Conservation (phyloP, 176 grass and related monocot genomes). For the Carex pumila region DNA sequence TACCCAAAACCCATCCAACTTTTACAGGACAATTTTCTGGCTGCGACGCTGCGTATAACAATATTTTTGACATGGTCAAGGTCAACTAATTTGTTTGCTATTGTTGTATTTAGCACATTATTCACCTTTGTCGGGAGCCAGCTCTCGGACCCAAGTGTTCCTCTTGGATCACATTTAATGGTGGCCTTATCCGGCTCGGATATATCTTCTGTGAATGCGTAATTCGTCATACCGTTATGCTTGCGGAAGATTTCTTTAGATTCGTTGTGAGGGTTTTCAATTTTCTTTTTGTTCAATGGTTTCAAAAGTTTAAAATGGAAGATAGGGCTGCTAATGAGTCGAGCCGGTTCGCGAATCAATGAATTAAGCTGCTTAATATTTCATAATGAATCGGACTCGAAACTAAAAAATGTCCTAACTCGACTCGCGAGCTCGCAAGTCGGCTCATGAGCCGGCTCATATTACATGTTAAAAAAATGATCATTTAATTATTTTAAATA, state of each 20-base stretch:
- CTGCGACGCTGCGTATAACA: not conserved
- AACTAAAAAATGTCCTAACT: too few species aligned
- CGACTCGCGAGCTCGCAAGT: too few species aligned
- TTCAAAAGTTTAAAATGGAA: too few species aligned
- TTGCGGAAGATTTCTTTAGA: not conserved
- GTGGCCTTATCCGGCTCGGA: conserved; percentile 3
- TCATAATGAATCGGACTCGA: too few species aligned
- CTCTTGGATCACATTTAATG: not conserved
- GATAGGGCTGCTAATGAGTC: too few species aligned
- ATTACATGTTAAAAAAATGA: too few species aligned
- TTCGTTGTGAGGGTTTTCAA: not conserved
- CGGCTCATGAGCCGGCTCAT: too few species aligned
- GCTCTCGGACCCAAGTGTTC: not conserved
- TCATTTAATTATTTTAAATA: too few species aligned
- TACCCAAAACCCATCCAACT: not conserved
- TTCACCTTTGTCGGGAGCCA: not conserved
- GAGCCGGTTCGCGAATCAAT: too few species aligned
- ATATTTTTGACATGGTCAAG: not conserved
- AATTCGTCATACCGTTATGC: not conserved
- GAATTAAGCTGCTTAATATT: too few species aligned
- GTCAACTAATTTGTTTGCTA: not conserved
- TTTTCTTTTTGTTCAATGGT: too few species aligned
- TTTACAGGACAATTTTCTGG: not conserved
- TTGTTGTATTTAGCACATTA: not conserved
- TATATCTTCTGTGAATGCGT: not conserved